Percentiles rank a stretch among this genome's conserved stretches.
Evolutionary conservation across 2,329 filamentous ascomycete species (phyloP).

Genomic region (Alternaria alternata): DNA sequence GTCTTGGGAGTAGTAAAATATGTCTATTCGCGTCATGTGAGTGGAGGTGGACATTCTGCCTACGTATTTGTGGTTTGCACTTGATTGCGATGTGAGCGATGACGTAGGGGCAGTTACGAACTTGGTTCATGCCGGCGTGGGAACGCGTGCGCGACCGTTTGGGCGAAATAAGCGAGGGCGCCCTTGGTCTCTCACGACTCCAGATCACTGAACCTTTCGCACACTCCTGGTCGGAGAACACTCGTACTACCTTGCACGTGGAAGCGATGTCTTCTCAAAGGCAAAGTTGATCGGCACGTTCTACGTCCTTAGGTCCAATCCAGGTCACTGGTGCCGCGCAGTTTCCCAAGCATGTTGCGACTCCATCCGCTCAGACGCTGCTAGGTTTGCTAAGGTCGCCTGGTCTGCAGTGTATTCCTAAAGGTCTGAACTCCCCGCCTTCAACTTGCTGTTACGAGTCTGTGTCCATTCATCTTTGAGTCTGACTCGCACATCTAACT

Average conservation of each 20-base stretch:
- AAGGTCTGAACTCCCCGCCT: too few relatives aligned
- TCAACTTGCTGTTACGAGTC: too few relatives aligned
- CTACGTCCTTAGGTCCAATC: too few relatives aligned
- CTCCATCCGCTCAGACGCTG: too few relatives aligned
- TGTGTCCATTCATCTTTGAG: too few relatives aligned
- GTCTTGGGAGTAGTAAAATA: neutral
- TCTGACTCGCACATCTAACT: too few relatives aligned
- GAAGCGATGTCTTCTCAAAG: neutral
- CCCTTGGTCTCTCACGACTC: neutral
- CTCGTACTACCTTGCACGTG: neutral
- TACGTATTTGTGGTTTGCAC: neutral
- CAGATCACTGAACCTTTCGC: neutral
- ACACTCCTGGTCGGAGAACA: neutral
- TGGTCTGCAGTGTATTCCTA: too few relatives aligned
- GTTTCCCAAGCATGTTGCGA: too few relatives aligned
- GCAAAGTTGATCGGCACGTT: neutral
- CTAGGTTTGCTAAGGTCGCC: too few relatives aligned
- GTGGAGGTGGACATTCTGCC: neutral
- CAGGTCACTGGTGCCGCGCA: too few relatives aligned
- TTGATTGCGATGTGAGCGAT: slow-evolving; percentile 14
- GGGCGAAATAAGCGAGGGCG: slow-evolving; percentile 9
- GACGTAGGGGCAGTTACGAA: slow-evolving; percentile 11
- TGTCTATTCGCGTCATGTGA: slow-evolving; percentile 6
- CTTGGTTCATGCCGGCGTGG: slow-evolving; percentile 13
- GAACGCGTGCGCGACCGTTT: slow-evolving; percentile 2